Base-by-base conservation (phyloP, 441 rosid genomes). In the Gossypium trilobum region DNA sequence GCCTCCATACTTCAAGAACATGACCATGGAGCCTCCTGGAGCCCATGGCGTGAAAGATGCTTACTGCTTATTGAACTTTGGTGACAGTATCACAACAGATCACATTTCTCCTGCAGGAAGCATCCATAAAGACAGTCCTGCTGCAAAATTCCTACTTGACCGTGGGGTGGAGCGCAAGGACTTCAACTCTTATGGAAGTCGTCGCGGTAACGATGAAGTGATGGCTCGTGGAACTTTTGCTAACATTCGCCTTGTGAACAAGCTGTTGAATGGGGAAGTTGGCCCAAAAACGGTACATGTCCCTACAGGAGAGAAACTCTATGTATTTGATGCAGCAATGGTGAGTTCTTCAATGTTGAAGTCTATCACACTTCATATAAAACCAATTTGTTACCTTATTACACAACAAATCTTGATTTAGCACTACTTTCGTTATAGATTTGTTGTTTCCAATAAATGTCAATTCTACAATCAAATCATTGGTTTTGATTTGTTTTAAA, bases 171-270 rank as follows among this genome's bases (percentile, higher is more conserved):
- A 89, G 0, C 88, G 81, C 68, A 88, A 80, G 80, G 97, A 95
- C 83, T 92, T 95, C 77, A 95, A 92, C 79, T 91, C 98, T 4
- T 95, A 95, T 66, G 98, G 99, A 71, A 95, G 99, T 84, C 98
- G 98, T 20, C 96, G 99, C 61, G 99, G 98, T 2, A 92, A 92
- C 19, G 98, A 95, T 69, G 96, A 91, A 77, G 82, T 92, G 56
- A 95, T 95, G 99, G 97, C 97, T 8, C 88, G 99, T 82, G 99
- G 98, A 68, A 92, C 97, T 75, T 95, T 92, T 81, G 99, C 99
- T 65, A 95, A 92, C 72, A 95, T 95, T 67, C 95, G 96, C 73
- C 64, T 95, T 39, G 99, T 95, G 29, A 95, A 95, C 90, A 95
- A 95, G 84, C 92, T 92, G 75, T 75, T 91, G 84, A 87, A 91